Percentiles rank a stretch among this genome's conserved stretches.
phyloP scores from a whole-genome alignment of 139 green algal genomes.

The Volvox reticuliferus region DNA sequence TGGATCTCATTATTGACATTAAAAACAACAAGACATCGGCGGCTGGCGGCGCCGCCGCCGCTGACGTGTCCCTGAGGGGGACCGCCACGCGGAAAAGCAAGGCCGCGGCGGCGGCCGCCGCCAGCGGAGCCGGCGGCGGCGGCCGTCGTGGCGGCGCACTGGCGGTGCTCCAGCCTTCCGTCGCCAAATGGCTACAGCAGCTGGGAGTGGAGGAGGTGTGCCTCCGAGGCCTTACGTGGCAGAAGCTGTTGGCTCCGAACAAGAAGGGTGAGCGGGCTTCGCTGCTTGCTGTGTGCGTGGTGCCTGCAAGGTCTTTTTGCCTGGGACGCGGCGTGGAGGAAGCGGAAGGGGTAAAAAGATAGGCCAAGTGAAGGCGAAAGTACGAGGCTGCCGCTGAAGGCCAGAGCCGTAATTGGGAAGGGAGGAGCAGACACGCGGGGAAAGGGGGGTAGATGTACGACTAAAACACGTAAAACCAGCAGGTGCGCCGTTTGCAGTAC shows the following conservation, averaged over 20 bases:
- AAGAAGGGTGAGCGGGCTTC: constrained; percentile 78
- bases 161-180: constrained; percentile 57
- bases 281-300: too few species aligned
- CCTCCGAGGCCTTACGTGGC: constrained; percentile 77
- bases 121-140: not conserved
- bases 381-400: too few species aligned
- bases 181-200: constrained; percentile 70
- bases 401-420: too few species aligned
- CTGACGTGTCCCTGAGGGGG: not conserved
- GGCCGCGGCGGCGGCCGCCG: not conserved
- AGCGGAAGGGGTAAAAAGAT: too few species aligned
- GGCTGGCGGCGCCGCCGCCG: constrained; percentile 6
- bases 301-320: too few species aligned
- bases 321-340: too few species aligned
- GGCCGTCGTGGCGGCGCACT: constrained; percentile 47
- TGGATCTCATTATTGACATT: constrained; percentile 88
- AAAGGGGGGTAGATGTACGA: too few species aligned
- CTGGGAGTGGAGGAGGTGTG: constrained; percentile 70
- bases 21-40: constrained; percentile 84
- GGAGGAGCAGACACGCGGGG: not conserved
- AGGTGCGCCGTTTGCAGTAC: too few species aligned
- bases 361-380: too few species aligned
- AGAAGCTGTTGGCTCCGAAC: constrained; percentile 70
- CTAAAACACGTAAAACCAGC: too few species aligned
- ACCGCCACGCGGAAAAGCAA: constrained; percentile 3